Percentiles rank a stretch among this genome's conserved stretches.
These are phyloP conservation scores for Usnea hakonensis DNA, from an alignment of 495 filamentous ascomycete species.

Conservation along the genomic window DNA sequence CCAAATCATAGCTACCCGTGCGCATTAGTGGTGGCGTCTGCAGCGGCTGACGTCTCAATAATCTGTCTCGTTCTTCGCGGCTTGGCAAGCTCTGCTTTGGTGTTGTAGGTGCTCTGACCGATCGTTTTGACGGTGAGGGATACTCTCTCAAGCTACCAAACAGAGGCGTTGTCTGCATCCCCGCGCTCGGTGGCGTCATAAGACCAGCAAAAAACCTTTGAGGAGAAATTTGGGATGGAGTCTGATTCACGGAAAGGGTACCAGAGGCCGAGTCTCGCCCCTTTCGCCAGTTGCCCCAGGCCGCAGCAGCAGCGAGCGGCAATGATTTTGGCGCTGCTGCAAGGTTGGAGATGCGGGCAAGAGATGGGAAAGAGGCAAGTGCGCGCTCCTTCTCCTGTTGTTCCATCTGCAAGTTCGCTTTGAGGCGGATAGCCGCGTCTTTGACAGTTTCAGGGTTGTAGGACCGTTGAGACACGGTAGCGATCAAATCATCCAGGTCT, in stretches of 20 bases:
- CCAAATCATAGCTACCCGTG: slow-evolving; percentile 60
- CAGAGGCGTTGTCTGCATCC: slow-evolving; percentile 48
- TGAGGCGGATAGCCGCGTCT: slow-evolving; percentile 85
- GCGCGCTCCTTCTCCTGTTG: slow-evolving; percentile 83
- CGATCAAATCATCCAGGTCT: slow-evolving; percentile 87
- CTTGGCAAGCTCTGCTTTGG: slow-evolving; percentile 15
- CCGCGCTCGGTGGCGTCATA: slow-evolving; percentile 71
- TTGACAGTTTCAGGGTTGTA: slow-evolving; percentile 70
- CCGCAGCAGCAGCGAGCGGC: slow-evolving; percentile 72
- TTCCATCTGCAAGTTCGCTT: slow-evolving; percentile 95
- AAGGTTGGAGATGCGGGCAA: slow-evolving; percentile 52
- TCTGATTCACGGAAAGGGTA: slow-evolving; percentile 42
- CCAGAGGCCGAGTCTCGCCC: slow-evolving; percentile 40
- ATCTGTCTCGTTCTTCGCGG: neutral
- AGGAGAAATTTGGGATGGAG: slow-evolving; percentile 52
- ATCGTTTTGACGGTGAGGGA: slow-evolving; percentile 28
- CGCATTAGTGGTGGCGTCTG: slow-evolving; percentile 66
- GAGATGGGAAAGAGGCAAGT: slow-evolving; percentile 41
- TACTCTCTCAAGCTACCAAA: slow-evolving; percentile 29
- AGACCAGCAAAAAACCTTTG: slow-evolving; percentile 62
- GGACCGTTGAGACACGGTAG: slow-evolving; percentile 60
- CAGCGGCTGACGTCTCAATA: slow-evolving; percentile 11
- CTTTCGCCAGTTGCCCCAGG: slow-evolving; percentile 80
- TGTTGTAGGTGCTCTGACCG: slow-evolving; percentile 29
- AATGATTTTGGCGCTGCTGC: slow-evolving; percentile 72